Percentiles rank a stretch among this genome's conserved stretches.
Conservation (phyloP, 2,329 filamentous ascomycete species). For the Aspergillus brunneoviolaceus region DNA sequence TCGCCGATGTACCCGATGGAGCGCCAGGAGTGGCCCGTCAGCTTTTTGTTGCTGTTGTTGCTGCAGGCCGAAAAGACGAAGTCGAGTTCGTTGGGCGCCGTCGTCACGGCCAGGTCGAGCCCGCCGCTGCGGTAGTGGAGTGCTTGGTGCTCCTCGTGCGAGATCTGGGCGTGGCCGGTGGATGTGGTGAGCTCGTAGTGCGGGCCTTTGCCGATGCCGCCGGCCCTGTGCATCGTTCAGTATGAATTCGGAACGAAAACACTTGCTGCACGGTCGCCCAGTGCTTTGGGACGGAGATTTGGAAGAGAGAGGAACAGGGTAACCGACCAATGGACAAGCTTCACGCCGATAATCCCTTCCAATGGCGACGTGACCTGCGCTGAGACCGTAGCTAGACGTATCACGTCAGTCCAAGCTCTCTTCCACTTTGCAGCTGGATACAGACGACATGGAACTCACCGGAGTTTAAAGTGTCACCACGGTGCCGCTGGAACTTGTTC, state of each 20-base stretch:
- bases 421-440: not conserved
- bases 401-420: not conserved
- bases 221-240: slow-evolving; percentile 26
- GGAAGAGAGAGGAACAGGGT: too few species aligned
- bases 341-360: slow-evolving; percentile 42
- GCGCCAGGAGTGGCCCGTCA: slow-evolving; percentile 41
- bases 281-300: too few species aligned
- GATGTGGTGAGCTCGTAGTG: slow-evolving; percentile 34
- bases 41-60: slow-evolving; percentile 19
- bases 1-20: slow-evolving; percentile 43
- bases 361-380: slow-evolving; percentile 36
- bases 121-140: slow-evolving; percentile 35
- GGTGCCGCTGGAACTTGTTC: slow-evolving; percentile 39
- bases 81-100: slow-evolving; percentile 34
- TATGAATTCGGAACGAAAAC: too few species aligned
- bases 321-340: slow-evolving; percentile 38
- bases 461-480: slow-evolving; percentile 43
- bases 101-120: slow-evolving; percentile 35
- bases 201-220: slow-evolving; percentile 36
- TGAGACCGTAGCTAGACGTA: slow-evolving; percentile 32
- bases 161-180: slow-evolving; percentile 30
- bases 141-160: slow-evolving; percentile 24
- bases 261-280: too few species aligned
- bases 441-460: slow-evolving; percentile 16
- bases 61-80: slow-evolving; percentile 25